Conservation (phyloP, 2,329 filamentous ascomycete species). For the Talaromyces islandicus region DNA sequence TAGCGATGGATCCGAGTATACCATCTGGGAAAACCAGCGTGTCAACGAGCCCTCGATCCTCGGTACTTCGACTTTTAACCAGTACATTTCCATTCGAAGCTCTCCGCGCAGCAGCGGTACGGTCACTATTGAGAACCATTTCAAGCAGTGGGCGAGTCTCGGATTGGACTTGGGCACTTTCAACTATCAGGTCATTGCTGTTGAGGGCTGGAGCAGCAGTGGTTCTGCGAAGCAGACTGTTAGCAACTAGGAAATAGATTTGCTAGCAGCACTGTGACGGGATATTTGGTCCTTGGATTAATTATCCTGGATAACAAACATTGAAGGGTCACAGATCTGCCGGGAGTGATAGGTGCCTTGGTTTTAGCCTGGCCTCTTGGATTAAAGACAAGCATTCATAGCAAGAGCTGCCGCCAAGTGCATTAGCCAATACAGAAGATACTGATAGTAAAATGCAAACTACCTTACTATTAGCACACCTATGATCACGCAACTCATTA, state of each 20-base stretch:
- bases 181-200: constrained; percentile 39
- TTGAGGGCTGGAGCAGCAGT: constrained; percentile 23
- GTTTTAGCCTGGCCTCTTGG: neutral
- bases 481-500: neutral
- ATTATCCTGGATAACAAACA: too few species aligned
- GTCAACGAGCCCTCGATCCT: constrained; percentile 35
- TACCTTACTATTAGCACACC: neutral
- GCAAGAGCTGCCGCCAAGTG: neutral
- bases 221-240: constrained; percentile 5
- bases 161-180: constrained; percentile 29
- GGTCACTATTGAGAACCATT: constrained; percentile 32
- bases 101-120: constrained; percentile 29
- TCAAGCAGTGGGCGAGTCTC: constrained; percentile 28
- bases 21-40: constrained; percentile 32
- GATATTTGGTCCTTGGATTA: neutral
- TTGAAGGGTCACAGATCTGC: neutral
- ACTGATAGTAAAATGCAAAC: neutral
- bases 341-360: neutral
- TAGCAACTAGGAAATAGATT: neutral
- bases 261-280: neutral
- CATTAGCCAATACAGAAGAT: neutral
- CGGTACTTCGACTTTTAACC: constrained; percentile 36
- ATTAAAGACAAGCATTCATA: neutral
- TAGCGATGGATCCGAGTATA: constrained; percentile 32
- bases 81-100: constrained; percentile 38